Base-by-base conservation (phyloP, 2,329 filamentous ascomycete genomes). In the Stachybotrys elegans region DNA sequence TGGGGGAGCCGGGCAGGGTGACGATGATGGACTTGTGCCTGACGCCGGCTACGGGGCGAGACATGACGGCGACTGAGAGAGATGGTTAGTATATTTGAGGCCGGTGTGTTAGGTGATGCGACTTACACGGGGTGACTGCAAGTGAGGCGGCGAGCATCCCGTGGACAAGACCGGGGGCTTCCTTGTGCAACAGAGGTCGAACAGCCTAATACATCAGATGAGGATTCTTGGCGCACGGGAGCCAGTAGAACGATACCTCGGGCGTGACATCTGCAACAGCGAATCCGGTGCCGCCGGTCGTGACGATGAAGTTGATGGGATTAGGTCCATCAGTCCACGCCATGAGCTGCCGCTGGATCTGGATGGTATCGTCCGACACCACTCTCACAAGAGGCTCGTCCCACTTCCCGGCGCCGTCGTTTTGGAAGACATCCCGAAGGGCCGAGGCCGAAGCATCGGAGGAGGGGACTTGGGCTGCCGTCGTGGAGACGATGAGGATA, bases 211-310 rank as follows among this genome's bases (percentile, higher is more conserved):
- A n/a, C n/a, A n/a, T n/a, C n/a, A n/a, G n/a, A n/a, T n/a, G n/a
- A n/a, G n/a, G n/a, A n/a, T n/a, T n/a, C n/a, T n/a, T n/a, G n/a
- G n/a, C n/a, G n/a, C n/a, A n/a, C n/a, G n/a, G n/a, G n/a, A n/a
- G n/a, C n/a, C n/a, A n/a, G n/a, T 23, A 22, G 34, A 6, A 3
- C 12, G 51, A 51, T 62, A 91, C 88, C 76, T 97, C 93, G 3
- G 93, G 93, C 1, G 93, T 98, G 34, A 78, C 73, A 69, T 98
- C 93, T 44, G 84, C 79, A 11, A 82, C 73, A 7, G 93, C 86
- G 65, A 98, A 98, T 0, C 93, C 93, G 2, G 93, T 98, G 3
- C 93, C 93, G 19, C 93, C 93, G 6, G 89, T 95, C 0, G 90
- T 92, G 38, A 96, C 65, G 47, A 98, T 79, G 46, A 97, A 67